phyloP scores from a whole-genome alignment of 2,329 filamentous ascomycete species.

The Paecilomyces formosus region DNA sequence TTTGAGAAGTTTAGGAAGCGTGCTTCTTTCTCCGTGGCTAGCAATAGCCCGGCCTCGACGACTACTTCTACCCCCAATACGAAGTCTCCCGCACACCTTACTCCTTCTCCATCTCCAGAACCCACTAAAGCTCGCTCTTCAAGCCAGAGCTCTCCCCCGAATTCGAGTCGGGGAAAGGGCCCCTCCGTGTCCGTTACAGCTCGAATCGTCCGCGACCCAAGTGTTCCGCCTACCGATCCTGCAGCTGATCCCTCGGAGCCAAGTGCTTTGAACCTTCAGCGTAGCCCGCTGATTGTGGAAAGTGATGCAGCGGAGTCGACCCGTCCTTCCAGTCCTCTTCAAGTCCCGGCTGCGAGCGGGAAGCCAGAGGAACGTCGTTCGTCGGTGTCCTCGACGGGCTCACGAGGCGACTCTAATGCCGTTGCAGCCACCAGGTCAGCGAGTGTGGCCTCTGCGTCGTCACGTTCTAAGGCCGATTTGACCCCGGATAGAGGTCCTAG shows the following conservation, averaged over 20 bases:
- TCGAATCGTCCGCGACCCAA: slow-evolving; percentile 62
- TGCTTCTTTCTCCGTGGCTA: slow-evolving; percentile 27
- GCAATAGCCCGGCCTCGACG: slow-evolving; percentile 15
- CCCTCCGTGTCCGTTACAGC: slow-evolving; percentile 87
- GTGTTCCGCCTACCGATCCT: slow-evolving; percentile 33
- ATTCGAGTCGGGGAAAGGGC: slow-evolving; percentile 13
- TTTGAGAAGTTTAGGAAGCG: slow-evolving; percentile 47
- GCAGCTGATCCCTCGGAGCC: slow-evolving; percentile 20
- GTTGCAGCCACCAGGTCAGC: slow-evolving; percentile 28
- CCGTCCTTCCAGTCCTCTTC: slow-evolving; percentile 10
- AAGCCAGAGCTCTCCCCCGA: slow-evolving; percentile 17
- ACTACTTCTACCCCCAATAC: slow-evolving; percentile 8
- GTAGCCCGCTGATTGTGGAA: slow-evolving; percentile 58
- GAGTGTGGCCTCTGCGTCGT: slow-evolving; percentile 32
- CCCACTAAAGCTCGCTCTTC: slow-evolving; percentile 22
- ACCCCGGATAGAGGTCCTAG: slow-evolving; percentile 24
- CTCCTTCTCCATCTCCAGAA: slow-evolving; percentile 18
- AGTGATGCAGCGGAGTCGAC: slow-evolving; percentile 45
- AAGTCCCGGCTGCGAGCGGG: slow-evolving; percentile 8
- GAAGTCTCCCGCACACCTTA: slow-evolving; percentile 19
- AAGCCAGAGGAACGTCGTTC: slow-evolving; percentile 24
- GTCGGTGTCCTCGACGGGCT: slow-evolving; percentile 34
- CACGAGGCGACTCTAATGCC: slow-evolving; percentile 31
- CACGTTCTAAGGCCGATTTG: slow-evolving; percentile 30
- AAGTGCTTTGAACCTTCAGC: slow-evolving; percentile 39